Evolutionary conservation across 202 grass and related monocot genomes (phyloP), one percentile per base, ranked within the genome.

Genomic region (Zizania palustris): DNA sequence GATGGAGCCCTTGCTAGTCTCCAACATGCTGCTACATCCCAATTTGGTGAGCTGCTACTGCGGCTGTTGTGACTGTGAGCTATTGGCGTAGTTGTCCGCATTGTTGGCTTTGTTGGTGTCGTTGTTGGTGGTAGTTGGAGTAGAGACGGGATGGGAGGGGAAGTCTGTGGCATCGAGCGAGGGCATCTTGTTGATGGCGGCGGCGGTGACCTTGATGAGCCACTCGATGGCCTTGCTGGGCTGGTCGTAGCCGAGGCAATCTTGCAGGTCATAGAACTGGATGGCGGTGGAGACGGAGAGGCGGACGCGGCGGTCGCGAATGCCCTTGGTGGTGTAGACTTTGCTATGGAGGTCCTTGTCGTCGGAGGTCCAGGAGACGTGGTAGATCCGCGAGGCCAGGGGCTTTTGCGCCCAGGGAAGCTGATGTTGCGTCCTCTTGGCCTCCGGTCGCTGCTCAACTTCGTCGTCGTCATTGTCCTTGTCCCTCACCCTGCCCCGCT

Each of bases 201-300:
- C 81, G 3, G 83, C 58, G 18, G 96, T 92, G 0, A 89, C 92
- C 69, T 92, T 89, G 72, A 99, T 99, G 72, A 99, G 83, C 96
- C 96, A 99, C 71, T 99, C 96, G 72, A 99, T 90, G 20, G 96
- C 96, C 83, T 99, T 99, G 81, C 96, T 99, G 0, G 96, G 92
- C 85, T 95, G 96, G 85, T 99, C 92, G 35, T 87, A 93, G 0
- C 96, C 96, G 3, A 99, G 87, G 0, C 96, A 83, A 71, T 99
- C 96, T 74, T 99, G 96, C 69, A 99, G 84, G 72, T 99, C 96
- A 71, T 99, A 99, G 87, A 99, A 99, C 80, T 99, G 96, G 77
- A 99, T 99, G 37, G 92, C 96, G 0, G 96, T 99, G 22, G 89
- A 76, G 46, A 95, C 96, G 6, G 89, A 89, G 37, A 99, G 85